phyloP scores from a whole-genome alignment of 1,284 basidiomycete genomes.

The Pseudozyma flocculosa region DNA sequence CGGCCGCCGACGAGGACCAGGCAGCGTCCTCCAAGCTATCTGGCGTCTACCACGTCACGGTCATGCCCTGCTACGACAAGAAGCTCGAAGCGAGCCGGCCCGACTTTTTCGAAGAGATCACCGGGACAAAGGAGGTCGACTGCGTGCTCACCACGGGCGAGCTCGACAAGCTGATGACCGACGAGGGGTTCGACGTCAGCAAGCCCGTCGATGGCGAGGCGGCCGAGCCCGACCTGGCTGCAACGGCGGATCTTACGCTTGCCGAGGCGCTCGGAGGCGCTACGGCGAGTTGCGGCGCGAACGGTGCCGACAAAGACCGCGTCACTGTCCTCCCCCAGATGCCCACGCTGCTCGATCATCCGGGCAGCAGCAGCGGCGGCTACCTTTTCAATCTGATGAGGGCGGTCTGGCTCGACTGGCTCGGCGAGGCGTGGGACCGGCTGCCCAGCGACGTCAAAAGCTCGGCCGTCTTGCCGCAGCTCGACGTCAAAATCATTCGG shows the following conservation, averaged over 20 bases:
- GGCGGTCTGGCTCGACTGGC: constrained; percentile 40
- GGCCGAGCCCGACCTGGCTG: constrained; percentile 8
- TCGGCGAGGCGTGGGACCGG: constrained; percentile 12
- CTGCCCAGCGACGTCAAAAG: constrained; percentile 9
- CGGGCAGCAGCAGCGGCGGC: constrained; percentile 87
- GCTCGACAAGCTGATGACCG: constrained; percentile 79
- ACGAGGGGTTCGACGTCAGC: constrained; percentile 77
- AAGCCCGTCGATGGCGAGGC: constrained; percentile 61
- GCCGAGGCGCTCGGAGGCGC: constrained; percentile 10
- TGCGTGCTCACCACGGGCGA: constrained; percentile 97
- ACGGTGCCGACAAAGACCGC: neutral
- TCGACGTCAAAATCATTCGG: constrained; percentile 46
- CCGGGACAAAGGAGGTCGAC: constrained; percentile 78
- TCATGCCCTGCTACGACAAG: constrained; percentile 99
- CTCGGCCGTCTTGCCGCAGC: constrained; percentile 20
- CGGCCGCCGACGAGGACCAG: neutral
- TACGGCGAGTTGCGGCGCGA: neutral
- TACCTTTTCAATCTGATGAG: constrained; percentile 69
- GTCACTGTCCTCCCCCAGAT: constrained; percentile 56
- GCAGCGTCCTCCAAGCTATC: neutral
- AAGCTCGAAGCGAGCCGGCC: constrained; percentile 90
- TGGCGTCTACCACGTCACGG: constrained; percentile 78
- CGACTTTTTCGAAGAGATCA: constrained; percentile 44
- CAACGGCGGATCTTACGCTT: constrained; percentile 9
- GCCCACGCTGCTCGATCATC: constrained; percentile 74